Conservation (phyloP, 441 rosid genomes). For the Jatropha podagrica region DNA sequence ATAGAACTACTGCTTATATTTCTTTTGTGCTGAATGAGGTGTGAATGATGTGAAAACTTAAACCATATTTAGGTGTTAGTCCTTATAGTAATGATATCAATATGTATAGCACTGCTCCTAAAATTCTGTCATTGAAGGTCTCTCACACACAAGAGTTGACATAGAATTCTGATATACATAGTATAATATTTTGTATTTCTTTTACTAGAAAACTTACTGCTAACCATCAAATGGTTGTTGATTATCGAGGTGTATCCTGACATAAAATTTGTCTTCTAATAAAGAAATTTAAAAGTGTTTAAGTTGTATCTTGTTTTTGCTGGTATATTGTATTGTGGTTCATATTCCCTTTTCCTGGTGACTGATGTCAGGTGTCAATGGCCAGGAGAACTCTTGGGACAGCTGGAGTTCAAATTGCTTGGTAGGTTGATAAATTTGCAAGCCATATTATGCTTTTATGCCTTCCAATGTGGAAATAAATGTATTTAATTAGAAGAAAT, state of each 20-base stretch:
- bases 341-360: slow-evolving; percentile 2
- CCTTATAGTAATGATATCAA: not conserved
- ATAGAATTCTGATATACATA: not conserved
- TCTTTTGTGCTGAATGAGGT: not conserved
- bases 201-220: not conserved
- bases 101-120: not conserved
- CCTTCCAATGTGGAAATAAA: not conserved
- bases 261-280: not conserved
- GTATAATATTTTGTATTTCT: not conserved
- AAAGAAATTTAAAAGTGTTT: not conserved
- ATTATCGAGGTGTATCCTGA: not conserved
- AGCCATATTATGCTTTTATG: slow-evolving; percentile 15
- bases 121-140: not conserved
- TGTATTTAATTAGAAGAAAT: not conserved
- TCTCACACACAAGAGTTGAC: not conserved
- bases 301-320: not conserved
- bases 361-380: slow-evolving; percentile 77
- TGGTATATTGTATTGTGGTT: not conserved
- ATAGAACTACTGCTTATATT: not conserved
- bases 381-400: slow-evolving; percentile 82
- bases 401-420: slow-evolving; percentile 79
- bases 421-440: slow-evolving; percentile 42
- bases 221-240: not conserved
- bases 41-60: not conserved
- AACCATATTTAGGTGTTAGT: not conserved